Conservation (phyloP, 1,139 yeast species). For the Geotrichum europaeum region DNA sequence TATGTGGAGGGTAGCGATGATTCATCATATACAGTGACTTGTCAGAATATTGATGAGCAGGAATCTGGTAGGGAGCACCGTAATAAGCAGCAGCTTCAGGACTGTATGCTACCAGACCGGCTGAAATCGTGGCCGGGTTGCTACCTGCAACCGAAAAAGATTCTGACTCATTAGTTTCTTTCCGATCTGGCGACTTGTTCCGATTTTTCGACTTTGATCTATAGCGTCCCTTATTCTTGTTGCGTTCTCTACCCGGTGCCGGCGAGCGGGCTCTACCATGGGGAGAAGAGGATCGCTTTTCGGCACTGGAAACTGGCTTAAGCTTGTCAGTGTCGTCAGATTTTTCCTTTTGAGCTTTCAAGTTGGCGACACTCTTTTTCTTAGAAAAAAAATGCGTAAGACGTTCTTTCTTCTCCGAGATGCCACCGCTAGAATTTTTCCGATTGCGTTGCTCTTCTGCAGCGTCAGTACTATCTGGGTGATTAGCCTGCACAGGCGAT, state of each 20-base stretch:
- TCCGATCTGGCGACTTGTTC: constrained; percentile 2
- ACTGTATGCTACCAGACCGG: constrained; percentile 21
- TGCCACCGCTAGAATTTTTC: constrained; percentile 3
- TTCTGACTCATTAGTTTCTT: background rate
- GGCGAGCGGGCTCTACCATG: constrained; percentile 1
- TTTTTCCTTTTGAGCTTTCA: constrained; percentile 4
- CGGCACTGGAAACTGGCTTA: constrained; percentile 2
- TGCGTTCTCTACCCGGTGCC: background rate
- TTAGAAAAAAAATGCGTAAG: constrained; percentile 13
- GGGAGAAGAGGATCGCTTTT: background rate
- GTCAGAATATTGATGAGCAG: constrained; percentile 36
- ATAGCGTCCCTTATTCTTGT: constrained; percentile 7
- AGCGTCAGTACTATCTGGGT: background rate
- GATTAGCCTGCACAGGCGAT: background rate
- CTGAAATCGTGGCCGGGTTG: background rate
- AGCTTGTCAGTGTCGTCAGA: background rate
- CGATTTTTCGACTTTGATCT: constrained; percentile 7
- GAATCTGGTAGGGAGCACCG: constrained; percentile 36
- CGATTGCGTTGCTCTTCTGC: background rate
- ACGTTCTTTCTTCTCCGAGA: constrained; percentile 8
- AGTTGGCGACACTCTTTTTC: constrained; percentile 10
- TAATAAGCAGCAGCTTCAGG: constrained; percentile 23
- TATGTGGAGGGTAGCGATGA: constrained; percentile 81
- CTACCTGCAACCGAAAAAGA: background rate
- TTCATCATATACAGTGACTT: constrained; percentile 35